phyloP scores from a whole-genome alignment of 805 yeast genomes.

The Lipomyces kockii region DNA sequence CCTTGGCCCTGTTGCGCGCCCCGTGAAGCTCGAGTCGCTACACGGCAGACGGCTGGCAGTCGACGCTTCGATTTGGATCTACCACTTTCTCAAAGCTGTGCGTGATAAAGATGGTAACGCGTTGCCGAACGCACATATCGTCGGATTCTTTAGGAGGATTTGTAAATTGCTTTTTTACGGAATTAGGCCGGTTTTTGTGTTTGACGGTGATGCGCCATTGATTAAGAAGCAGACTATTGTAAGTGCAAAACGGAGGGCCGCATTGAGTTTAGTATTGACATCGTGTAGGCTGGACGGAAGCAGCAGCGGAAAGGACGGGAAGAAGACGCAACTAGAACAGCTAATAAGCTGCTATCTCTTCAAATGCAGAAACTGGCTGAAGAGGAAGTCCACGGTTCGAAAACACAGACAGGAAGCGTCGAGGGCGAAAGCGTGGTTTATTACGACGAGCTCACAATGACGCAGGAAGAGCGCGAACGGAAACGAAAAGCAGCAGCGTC shows the following conservation, averaged over 20 bases:
- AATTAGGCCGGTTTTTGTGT: slow-evolving; percentile 84
- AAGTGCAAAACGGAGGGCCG: not conserved
- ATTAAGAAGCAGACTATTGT: slow-evolving; percentile 78
- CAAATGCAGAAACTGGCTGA: slow-evolving; percentile 69
- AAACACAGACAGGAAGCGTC: slow-evolving; percentile 14
- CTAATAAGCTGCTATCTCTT: slow-evolving; percentile 76
- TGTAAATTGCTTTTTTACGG: slow-evolving; percentile 90
- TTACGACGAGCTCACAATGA: slow-evolving; percentile 29
- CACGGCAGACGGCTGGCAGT: slow-evolving; percentile 82
- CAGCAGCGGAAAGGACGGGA: slow-evolving; percentile 75
- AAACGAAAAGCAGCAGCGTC: slow-evolving; percentile 9
- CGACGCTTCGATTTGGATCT: slow-evolving; percentile 98
- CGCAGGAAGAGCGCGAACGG: slow-evolving; percentile 26
- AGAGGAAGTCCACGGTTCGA: slow-evolving; percentile 32
- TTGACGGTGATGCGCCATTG: slow-evolving; percentile 93
- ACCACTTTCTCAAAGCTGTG: slow-evolving; percentile 93
- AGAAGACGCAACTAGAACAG: slow-evolving; percentile 73
- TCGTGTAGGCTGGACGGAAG: slow-evolving; percentile 55
- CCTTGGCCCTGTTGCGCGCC: slow-evolving; percentile 84
- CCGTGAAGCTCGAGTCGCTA: slow-evolving; percentile 85
- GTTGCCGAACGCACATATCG: slow-evolving; percentile 78
- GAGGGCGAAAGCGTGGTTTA: slow-evolving; percentile 19
- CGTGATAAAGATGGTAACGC: slow-evolving; percentile 83
- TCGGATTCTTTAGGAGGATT: slow-evolving; percentile 93
- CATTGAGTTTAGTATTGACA: not conserved